These are phyloP conservation scores for Paratrypanosoma confusum DNA, from an alignment of 208 protist genomes.

Conservation along the genomic window DNA sequence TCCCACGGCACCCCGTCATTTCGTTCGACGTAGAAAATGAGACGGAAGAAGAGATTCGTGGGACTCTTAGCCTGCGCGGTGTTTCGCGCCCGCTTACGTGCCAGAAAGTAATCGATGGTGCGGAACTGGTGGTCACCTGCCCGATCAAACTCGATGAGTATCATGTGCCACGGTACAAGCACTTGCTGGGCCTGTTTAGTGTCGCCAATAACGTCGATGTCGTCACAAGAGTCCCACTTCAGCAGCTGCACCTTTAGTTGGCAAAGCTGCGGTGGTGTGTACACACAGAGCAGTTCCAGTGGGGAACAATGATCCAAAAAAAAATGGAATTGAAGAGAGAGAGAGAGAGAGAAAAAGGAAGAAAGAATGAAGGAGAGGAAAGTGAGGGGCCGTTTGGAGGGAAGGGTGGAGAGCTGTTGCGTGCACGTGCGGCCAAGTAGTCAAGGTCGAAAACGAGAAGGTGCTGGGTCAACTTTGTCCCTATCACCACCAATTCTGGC, in stretches of 20 bases:
- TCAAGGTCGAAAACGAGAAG: too few relatives aligned
- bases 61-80: slow-evolving; percentile 49
- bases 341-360: too few relatives aligned
- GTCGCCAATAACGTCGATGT: slow-evolving; percentile 61
- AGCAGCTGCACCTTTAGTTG: slow-evolving; percentile 31
- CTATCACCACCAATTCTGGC: too few relatives aligned
- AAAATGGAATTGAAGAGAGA: slow-evolving; percentile 4
- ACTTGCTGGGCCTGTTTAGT: slow-evolving; percentile 63
- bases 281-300: too few relatives aligned
- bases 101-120: slow-evolving; percentile 48
- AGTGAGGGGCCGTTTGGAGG: too few relatives aligned
- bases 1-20: slow-evolving; percentile 52
- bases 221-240: slow-evolving; percentile 63
- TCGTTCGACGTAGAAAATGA: slow-evolving; percentile 44
- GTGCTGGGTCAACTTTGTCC: too few relatives aligned
- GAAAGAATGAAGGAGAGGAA: too few relatives aligned
- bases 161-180: slow-evolving; percentile 34
- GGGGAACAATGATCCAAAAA: background rate
- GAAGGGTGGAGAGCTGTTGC: too few relatives aligned
- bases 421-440: too few relatives aligned
- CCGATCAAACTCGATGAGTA: slow-evolving; percentile 51
- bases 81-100: slow-evolving; percentile 43
- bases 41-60: slow-evolving; percentile 20
- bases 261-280: background rate
- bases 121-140: slow-evolving; percentile 70